Base-by-base conservation (phyloP, 2,329 filamentous ascomycete genomes). In the Metarhizium album region DNA sequence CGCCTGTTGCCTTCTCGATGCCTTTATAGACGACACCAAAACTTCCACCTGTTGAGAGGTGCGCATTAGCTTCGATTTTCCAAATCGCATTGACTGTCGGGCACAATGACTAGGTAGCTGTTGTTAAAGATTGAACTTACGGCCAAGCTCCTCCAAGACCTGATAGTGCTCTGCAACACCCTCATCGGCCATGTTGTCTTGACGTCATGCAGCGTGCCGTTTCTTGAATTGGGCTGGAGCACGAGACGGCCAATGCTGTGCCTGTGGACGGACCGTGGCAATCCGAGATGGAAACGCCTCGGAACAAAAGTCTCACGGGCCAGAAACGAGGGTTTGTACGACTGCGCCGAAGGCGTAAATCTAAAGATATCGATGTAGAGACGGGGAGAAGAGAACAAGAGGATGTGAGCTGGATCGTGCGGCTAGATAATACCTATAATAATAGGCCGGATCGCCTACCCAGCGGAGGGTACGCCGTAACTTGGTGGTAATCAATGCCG, bases 11-110 rank as follows among this genome's bases (percentile, higher is more conserved):
- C 65, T 84, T 88, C 62, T 97, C 90, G 63, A 96, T 90, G 47
- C 90, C 93, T 68, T 96, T 96, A 78, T 95, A 98, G 31, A 98
- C 93, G 43, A 91, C 83, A 51, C 93, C 93, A 67, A 98, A 98
- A 67, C 90, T 96, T 53, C 91, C 91, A 69, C 88, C 89, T 94
- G 61, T 46, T 35, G 23, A 37, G 14, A 43, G n/a, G 37, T 20
- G 8, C 37, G 8, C 11, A 33, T 24, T 3, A 37, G 33, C 24
- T 11, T 42, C 6, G 50, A 29, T 20, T 40, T 20, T 40, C 16
- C 2, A 3, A 20, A 40, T 7, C n/a, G 6, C 5, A 6, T 7
- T 14, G 35, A 18, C 24, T 33, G 14, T n/a, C 20, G 2, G 22
- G 14, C 22, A 16, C 16, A 9, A 24, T 13, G 11, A 43, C 20